These are phyloP conservation scores for Abelmoschus esculentus DNA, from an alignment of 345 rosid species.

Conservation along the genomic window DNA sequence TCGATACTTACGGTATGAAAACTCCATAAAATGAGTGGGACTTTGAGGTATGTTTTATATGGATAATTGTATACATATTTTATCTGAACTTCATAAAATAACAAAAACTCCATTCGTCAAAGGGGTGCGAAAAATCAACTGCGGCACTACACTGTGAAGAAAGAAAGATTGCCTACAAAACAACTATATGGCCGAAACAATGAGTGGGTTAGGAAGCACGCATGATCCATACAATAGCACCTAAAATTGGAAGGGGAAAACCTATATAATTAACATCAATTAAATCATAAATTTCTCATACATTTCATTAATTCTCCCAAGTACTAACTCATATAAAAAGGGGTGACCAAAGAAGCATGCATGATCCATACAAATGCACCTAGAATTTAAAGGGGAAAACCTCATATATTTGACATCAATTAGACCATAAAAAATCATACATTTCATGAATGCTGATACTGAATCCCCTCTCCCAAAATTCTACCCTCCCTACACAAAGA, in stretches of 20 bases:
- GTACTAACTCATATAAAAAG: background rate
- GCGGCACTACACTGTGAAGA: background rate
- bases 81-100: background rate
- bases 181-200: background rate
- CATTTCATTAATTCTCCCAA: background rate
- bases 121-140: background rate
- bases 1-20: background rate
- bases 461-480: background rate
- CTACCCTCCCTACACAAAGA: background rate
- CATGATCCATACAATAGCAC: background rate
- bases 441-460: background rate
- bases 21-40: too few species aligned
- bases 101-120: background rate
- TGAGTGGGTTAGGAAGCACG: background rate
- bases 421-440: background rate
- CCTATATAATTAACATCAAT: background rate
- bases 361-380: background rate
- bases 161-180: background rate
- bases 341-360: background rate
- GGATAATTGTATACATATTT: too few species aligned
- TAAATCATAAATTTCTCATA: background rate
- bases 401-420: background rate
- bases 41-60: too few species aligned
- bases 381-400: background rate
- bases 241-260: background rate